Evolutionary conservation across 768 basidiomycete species (phyloP).

Genomic region (Cyclocybe cylindracea): DNA sequence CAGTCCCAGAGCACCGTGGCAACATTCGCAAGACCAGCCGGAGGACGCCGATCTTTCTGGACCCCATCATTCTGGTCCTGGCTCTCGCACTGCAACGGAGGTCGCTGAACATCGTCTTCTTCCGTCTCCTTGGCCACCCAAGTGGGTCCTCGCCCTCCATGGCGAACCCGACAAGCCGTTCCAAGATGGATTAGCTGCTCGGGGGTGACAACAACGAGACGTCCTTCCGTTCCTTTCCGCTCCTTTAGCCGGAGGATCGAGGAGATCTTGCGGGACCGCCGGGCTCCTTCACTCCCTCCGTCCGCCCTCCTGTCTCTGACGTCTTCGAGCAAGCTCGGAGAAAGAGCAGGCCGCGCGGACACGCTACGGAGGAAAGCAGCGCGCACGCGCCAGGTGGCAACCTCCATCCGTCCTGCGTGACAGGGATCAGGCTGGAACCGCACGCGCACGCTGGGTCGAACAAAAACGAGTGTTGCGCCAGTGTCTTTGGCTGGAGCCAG

Average conservation of each 20-base stretch:
- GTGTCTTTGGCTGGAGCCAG: conserved; percentile 24
- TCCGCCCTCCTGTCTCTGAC: not conserved
- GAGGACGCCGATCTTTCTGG: too few relatives aligned
- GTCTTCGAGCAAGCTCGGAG: not conserved
- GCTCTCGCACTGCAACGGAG: too few relatives aligned
- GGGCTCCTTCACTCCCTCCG: conserved; percentile 29
- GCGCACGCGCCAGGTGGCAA: too few relatives aligned
- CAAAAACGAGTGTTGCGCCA: conserved; percentile 25
- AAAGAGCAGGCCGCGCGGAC: conserved; percentile 28
- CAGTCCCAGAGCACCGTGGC: too few relatives aligned
- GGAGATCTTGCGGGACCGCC: conserved; percentile 32
- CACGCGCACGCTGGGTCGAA: conserved; percentile 19
- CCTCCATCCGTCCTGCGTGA: conserved; percentile 20
- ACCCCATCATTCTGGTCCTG: too few relatives aligned
- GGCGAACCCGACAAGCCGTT: conserved; percentile 68
- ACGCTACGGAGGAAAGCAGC: too few relatives aligned
- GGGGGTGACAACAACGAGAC: conserved; percentile 79
- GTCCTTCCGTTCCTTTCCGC: conserved; percentile 46
- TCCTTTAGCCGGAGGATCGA: conserved; percentile 31
- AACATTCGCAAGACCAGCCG: too few relatives aligned
- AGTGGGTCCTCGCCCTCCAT: too few relatives aligned
- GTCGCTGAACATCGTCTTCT: too few relatives aligned
- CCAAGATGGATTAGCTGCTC: conserved; percentile 79
- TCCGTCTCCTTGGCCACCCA: too few relatives aligned
- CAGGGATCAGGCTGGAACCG: conserved; percentile 24